phyloP scores from a whole-genome alignment of 257 asterid genomes.

The Scutellaria galericulata region DNA sequence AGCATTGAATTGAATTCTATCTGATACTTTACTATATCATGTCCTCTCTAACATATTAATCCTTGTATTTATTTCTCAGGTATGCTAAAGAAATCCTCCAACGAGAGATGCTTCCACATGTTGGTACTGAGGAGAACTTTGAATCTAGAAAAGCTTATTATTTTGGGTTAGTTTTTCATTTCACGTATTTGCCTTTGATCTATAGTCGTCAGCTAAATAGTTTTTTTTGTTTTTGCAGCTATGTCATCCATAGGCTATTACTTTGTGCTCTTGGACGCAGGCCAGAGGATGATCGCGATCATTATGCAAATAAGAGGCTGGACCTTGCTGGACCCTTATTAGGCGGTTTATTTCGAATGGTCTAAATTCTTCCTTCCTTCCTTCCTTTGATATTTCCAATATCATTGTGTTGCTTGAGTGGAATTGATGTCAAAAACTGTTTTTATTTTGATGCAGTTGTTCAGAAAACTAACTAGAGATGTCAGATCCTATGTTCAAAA shows the following conservation, averaged over 20 bases:
- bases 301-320: conserved; percentile 83
- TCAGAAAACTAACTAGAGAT: conserved; percentile 80
- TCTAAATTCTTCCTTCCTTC: conserved; percentile 25
- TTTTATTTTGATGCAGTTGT: conserved; percentile 55
- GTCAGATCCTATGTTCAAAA: conserved; percentile 81
- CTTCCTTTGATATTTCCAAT: not conserved
- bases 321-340: conserved; percentile 92
- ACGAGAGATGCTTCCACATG: conserved; percentile 93
- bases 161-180: conserved; percentile 59
- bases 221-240: conserved; percentile 48
- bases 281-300: conserved; percentile 86
- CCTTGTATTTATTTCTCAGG: conserved; percentile 36
- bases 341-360: conserved; percentile 79
- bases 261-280: conserved; percentile 79
- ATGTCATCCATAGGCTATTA: conserved; percentile 76
- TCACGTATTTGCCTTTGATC: not conserved
- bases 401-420: conserved; percentile 13
- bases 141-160: conserved; percentile 86
- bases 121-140: conserved; percentile 71
- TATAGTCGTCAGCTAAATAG: not conserved
- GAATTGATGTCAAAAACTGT: conserved; percentile 17
- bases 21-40: not conserved
- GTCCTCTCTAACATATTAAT: not conserved
- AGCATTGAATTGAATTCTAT: conserved; percentile 11
- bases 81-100: conserved; percentile 88